A percentile compares a stretch with the other conserved stretches of the same genome.
These are phyloP conservation scores for Hygrophoropsis aurantiaca DNA, from an alignment of 768 basidiomycete genomes.

Conservation along the genomic window DNA sequence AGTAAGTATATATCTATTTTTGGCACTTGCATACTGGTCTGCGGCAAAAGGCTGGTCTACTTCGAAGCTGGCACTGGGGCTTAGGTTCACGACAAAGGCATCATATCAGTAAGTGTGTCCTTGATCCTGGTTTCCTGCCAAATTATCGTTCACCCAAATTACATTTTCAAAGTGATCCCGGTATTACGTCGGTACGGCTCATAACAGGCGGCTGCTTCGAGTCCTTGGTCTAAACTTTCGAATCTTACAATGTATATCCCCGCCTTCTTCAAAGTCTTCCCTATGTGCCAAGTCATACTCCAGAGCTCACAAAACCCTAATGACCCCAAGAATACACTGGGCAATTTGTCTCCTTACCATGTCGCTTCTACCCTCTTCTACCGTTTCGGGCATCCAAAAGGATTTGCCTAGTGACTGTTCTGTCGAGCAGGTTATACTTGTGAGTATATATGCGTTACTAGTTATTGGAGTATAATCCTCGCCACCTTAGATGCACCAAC, in stretches of 20 bases:
- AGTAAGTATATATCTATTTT: too few relatives aligned
- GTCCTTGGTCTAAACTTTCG: neutral
- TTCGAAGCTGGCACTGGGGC: too few relatives aligned
- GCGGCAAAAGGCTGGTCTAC: too few relatives aligned
- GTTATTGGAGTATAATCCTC: neutral
- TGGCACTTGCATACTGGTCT: too few relatives aligned
- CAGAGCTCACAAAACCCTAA: neutral
- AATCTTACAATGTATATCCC: conserved; percentile 21
- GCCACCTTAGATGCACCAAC: conserved; percentile 36
- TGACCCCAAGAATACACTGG: conserved; percentile 19
- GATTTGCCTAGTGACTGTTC: conserved; percentile 37
- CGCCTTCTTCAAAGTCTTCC: conserved; percentile 1
- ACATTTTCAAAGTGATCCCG: neutral
- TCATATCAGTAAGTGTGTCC: too few relatives aligned
- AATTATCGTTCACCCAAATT: neutral
- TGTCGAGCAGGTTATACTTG: conserved; percentile 39
- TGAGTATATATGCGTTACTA: conserved; percentile 11
- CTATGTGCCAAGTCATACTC: neutral
- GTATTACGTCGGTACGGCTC: neutral
- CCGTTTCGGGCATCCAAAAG: conserved; percentile 23
- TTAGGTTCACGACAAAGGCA: too few relatives aligned
- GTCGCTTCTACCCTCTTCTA: conserved; percentile 28
- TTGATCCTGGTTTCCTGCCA: too few relatives aligned
- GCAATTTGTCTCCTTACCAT: conserved; percentile 38
- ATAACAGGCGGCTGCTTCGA: neutral